Evolutionary conservation across 768 basidiomycete genomes (phyloP), one percentile per base, ranked within the genome.

Genomic region (Calocybe gangraenosa): DNA sequence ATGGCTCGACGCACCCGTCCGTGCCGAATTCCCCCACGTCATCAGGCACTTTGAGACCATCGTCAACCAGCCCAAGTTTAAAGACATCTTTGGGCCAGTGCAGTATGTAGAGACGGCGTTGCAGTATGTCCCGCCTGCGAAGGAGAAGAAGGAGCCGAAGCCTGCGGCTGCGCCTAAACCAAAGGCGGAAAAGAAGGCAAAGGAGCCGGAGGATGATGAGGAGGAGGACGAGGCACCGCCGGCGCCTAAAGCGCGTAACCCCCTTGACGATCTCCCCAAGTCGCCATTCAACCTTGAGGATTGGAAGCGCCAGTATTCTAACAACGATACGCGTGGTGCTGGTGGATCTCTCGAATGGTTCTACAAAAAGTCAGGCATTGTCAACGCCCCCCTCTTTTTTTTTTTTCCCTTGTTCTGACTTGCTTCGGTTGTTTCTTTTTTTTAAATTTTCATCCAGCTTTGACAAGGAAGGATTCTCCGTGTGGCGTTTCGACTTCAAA

Each of bases 221-320:
- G 92, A 93, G 7, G 91, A 92, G 4, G 70, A 73, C 47, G 65
- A 75, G 37, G 81, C 87, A 20, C 82, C 85, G 18, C 80, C 78
- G 40, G 92, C 87, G 67, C 91, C 94, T 54, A 95, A 95, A 65
- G 78, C 68, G 46, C 93, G 94, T 80, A 95, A 96, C 78, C 95
- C 95, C 20, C 82, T 95, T 42, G 95, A 96, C 53, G 76, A 79
- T 50, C 81, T 97, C 32, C 92, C 92, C 55, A 94, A 90, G 68
- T 87, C 88, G 9, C 69, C 78, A 4, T 82, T 90, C 68, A 92
- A 92, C 73, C 81, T 92, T 46, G 88, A 95, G 66, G 92, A 97
- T 69, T 96, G 92, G 92, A 97, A 97, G 67, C 84, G 91, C 36
- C 86, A 88, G 35, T 99, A 98, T 76, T 96, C 93, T 58, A 98